These are phyloP conservation scores for Silybum marianum DNA, from an alignment of 129 eudicot genomes.

Conservation along the genomic window DNA sequence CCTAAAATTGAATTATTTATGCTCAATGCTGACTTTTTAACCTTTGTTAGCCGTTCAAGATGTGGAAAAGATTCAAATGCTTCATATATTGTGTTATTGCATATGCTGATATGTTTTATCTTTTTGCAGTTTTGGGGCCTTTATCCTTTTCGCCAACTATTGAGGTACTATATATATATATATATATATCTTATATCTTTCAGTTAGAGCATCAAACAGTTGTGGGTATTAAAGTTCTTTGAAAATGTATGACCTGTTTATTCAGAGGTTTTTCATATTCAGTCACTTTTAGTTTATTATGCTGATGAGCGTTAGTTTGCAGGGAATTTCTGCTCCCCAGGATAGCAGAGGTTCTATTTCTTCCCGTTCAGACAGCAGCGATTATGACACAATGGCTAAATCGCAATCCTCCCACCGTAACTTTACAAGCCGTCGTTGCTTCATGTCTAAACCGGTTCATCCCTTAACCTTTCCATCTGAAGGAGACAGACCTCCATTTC, in stretches of 20 bases:
- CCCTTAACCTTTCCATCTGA: slow-evolving; percentile 65
- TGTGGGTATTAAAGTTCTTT: background rate
- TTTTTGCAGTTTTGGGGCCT: slow-evolving; percentile 58
- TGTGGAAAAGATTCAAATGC: background rate
- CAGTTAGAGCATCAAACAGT: background rate
- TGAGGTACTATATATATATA: slow-evolving; percentile 50
- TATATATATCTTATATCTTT: slow-evolving; percentile 2
- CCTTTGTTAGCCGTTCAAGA: no score
- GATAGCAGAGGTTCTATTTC: slow-evolving; percentile 75
- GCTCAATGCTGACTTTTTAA: no score
- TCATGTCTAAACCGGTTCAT: slow-evolving; percentile 90
- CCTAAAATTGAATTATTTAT: background rate
- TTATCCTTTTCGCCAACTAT: slow-evolving; percentile 63
- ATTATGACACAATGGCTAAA: slow-evolving; percentile 60
- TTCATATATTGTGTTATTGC: background rate
- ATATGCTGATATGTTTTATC: slow-evolving; percentile 26
- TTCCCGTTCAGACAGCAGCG: slow-evolving; percentile 87
- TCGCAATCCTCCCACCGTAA: slow-evolving; percentile 64
- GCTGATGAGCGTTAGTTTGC: slow-evolving; percentile 6
- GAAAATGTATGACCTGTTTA: no score
- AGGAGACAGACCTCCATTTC: slow-evolving; percentile 35
- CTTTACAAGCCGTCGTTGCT: slow-evolving; percentile 63
- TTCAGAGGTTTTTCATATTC: background rate
- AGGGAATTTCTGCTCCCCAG: slow-evolving; percentile 63
- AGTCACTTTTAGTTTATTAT: background rate